Conservation (phyloP, 2,329 filamentous ascomycete genomes). For the Claviceps sp. region DNA sequence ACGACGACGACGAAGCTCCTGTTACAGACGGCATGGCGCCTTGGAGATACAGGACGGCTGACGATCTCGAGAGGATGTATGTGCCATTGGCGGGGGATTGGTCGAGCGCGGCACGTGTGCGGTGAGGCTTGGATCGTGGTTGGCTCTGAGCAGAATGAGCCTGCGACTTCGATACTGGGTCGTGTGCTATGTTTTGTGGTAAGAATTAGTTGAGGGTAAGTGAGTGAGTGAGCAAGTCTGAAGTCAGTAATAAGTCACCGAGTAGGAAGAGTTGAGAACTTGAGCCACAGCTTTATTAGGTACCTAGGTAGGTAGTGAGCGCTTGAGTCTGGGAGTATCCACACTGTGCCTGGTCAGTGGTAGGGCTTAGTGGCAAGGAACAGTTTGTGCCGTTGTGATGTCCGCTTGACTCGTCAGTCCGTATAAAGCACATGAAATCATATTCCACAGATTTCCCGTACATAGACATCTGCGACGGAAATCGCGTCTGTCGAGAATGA, state of each 20-base stretch:
- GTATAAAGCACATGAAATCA: too few species aligned
- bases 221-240: not conserved
- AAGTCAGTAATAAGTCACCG: not conserved
- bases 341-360: too few species aligned
- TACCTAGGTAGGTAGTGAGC: too few species aligned
- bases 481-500: too few species aligned
- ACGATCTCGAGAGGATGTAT: not conserved
- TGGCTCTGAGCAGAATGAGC: not conserved
- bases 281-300: not conserved
- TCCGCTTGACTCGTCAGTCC: too few species aligned
- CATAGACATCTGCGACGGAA: too few species aligned
- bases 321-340: too few species aligned
- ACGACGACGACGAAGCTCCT: not conserved
- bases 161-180: not conserved
- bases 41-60: not conserved
- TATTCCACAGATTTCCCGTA: too few species aligned
- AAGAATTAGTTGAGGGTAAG: not conserved
- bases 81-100: not conserved
- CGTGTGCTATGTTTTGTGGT: not conserved
- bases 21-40: constrained; percentile 2
- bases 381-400: too few species aligned
- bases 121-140: not conserved
- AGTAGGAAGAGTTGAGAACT: not conserved
- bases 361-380: too few species aligned
- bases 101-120: not conserved